Conservation (phyloP, 2,329 filamentous ascomycete species). For the Stagonosporopsis cucurbitacearum region DNA sequence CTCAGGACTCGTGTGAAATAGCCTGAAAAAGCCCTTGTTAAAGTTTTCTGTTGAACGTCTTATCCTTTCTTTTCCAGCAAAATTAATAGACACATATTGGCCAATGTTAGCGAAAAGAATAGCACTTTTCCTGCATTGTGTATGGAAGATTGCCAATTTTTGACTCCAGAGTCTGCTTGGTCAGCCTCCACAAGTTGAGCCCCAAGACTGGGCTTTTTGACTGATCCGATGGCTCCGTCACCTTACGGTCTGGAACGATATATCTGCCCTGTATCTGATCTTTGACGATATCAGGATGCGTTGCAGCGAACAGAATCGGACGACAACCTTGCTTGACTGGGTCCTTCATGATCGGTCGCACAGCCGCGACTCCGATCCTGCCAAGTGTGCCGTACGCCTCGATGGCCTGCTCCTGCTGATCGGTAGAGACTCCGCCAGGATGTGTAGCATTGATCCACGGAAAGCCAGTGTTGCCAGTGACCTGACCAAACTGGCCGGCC, state of each 20-base stretch:
- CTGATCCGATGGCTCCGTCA: slow-evolving; percentile 52
- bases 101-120: neutral
- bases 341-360: slow-evolving; percentile 59
- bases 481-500: slow-evolving; percentile 36
- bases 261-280: slow-evolving; percentile 57
- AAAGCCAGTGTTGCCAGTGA: slow-evolving; percentile 45
- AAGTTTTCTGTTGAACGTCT: too few species aligned
- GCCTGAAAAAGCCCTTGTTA: too few species aligned
- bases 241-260: slow-evolving; percentile 58
- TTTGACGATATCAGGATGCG: slow-evolving; percentile 52
- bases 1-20: too few species aligned
- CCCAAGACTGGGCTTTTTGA: slow-evolving; percentile 53
- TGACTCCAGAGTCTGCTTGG: slow-evolving; percentile 52
- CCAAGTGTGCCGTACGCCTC: slow-evolving; percentile 58
- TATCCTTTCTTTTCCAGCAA: too few species aligned
- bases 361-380: slow-evolving; percentile 53
- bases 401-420: slow-evolving; percentile 57
- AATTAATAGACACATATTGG: neutral
- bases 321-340: slow-evolving; percentile 57
- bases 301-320: slow-evolving; percentile 57
- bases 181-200: slow-evolving; percentile 56
- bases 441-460: slow-evolving; percentile 60
- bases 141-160: slow-evolving; percentile 48
- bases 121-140: slow-evolving; percentile 30
- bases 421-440: slow-evolving; percentile 57